Evolutionary conservation across 805 yeast genomes (phyloP).

Genomic region (Kazachstania bromeliacearum): DNA sequence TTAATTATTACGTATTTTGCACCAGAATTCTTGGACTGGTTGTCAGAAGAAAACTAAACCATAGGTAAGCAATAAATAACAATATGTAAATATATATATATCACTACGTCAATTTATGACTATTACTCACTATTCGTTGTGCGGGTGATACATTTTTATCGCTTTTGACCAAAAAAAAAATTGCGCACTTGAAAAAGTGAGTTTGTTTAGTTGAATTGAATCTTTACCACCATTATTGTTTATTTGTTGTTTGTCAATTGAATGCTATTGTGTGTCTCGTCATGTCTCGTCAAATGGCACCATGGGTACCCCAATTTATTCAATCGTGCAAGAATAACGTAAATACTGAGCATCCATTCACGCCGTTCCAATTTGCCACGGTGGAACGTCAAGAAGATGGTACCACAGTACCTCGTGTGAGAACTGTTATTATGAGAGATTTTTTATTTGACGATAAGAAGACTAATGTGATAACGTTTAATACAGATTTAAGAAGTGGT

Average conservation of each 20-base stretch:
- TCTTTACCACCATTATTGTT: too few species aligned
- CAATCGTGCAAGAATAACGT: conserved; percentile 42
- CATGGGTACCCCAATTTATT: conserved; percentile 65
- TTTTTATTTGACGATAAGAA: conserved; percentile 61
- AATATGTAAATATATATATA: too few species aligned
- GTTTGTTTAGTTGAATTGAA: too few species aligned
- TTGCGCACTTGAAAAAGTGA: too few species aligned
- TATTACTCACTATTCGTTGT: too few species aligned
- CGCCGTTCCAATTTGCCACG: conserved; percentile 60
- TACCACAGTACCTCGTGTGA: conserved; percentile 51
- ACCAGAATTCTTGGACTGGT: conserved; percentile 94
- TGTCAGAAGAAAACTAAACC: conserved; percentile 31
- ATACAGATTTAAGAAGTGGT: conserved; percentile 62
- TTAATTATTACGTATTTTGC: conserved; percentile 86
- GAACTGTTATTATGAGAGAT: conserved; percentile 67
- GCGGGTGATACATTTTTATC: too few species aligned
- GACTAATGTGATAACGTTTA: conserved; percentile 57
- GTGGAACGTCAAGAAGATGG: conserved; percentile 30
- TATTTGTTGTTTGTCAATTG: too few species aligned
- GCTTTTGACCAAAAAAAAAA: too few species aligned
- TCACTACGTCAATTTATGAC: too few species aligned
- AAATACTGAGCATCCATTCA: conserved; percentile 36
- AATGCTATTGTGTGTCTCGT: too few species aligned
- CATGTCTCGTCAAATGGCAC: conserved; percentile 43
- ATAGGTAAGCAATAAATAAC: too few species aligned